phyloP scores from a whole-genome alignment of 371 early-diverging fungal genomes.

The Dinochytrium kinnereticum region DNA sequence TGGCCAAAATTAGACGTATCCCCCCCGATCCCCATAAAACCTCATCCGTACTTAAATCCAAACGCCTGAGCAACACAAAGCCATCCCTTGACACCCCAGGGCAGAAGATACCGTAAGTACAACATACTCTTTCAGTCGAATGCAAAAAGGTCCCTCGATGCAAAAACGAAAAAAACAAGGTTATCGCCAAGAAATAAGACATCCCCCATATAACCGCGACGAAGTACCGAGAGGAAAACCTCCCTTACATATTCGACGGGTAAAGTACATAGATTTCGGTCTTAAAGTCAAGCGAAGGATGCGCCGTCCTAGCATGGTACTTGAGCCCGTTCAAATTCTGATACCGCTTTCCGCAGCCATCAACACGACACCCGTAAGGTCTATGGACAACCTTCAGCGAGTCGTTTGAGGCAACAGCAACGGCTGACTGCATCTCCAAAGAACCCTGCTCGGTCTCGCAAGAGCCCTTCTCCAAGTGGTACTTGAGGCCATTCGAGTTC shows the following conservation, averaged over 20 bases:
- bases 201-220: no score
- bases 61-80: no score
- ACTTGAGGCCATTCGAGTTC: constrained; percentile 56
- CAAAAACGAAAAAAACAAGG: no score
- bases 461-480: constrained; percentile 53
- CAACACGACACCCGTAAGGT: constrained; percentile 32
- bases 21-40: not conserved
- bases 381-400: constrained; percentile 4
- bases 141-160: no score
- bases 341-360: constrained; percentile 43
- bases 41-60: no score
- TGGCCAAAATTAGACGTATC: no score
- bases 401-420: constrained; percentile 5
- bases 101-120: no score
- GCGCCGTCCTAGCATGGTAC: constrained; percentile 48
- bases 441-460: constrained; percentile 46
- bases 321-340: constrained; percentile 53
- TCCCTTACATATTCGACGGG: constrained; percentile 17
- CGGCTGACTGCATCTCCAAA: constrained; percentile 8
- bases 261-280: constrained; percentile 31
- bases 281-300: constrained; percentile 42
- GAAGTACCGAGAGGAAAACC: not conserved
- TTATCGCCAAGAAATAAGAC: no score
- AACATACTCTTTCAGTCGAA: no score
- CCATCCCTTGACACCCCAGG: no score